Base-by-base conservation (phyloP, 345 rosid species). In the Microcos paniculata region DNA sequence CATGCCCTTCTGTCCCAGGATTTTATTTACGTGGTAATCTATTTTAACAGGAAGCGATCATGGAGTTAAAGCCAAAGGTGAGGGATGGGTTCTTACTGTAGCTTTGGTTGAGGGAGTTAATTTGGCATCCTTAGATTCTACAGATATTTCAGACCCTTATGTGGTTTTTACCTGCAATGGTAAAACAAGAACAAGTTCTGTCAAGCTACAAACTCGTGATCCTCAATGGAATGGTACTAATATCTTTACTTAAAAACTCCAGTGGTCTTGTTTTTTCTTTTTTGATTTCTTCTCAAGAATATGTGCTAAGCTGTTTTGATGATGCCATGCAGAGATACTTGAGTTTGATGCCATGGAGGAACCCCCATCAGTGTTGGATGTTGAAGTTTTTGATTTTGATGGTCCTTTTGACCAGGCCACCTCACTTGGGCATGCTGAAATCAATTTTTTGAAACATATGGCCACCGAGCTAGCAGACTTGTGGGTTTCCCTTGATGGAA, bases 311-410 rank as follows among this genome's bases (percentile, higher is more conserved):
- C 46, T 38, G 15, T 45, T 77, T 51, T 62, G 52, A 81, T 55
- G 78, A 61, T 74, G 67, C 78, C 75, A 19, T 85, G 84, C 92
- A 93, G 98, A 95, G 77, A 82, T 91, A 72, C 87, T 93, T 42
- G 98, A 93, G 87, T 93, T 95, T 81, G 97, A 95, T 82, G 97
- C 98, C 13, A 91, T 90, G 93, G 96, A 95, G 77, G 99, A 91
- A 82, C 94, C 93, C 14, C 99, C 98, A 6, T 95, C 98, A 3
- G 90, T 95, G 71, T 81, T 95, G 73, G 94, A 88, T 82, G 88
- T 90, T 76, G 98, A 95, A 80, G 94, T 93, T 65, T 95, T 90
- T 78, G 90, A 95, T 84, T 95, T 93, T 40, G 96, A 93, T 61
- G 97, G 98, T 74, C 99, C 98, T 52, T 95, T 95, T 80, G 94